Percentiles rank a stretch among this genome's conserved stretches.
Conservation (phyloP, 1,284 basidiomycete species). For the Waitea zeae region DNA sequence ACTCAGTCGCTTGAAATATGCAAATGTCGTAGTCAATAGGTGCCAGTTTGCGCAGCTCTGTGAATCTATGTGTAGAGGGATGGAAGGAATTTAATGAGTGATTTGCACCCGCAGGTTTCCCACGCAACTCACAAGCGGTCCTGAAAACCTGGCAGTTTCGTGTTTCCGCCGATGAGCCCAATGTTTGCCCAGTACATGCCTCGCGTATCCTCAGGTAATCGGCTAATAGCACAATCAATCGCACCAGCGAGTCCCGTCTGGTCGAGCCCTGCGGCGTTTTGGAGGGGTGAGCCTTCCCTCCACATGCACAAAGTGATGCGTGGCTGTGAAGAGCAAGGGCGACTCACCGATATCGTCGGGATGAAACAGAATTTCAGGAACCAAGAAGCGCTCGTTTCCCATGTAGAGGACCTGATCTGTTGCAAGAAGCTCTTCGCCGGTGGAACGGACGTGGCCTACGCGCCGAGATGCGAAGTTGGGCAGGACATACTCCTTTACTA, state of each 20-base stretch:
- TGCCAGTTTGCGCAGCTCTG: constrained; percentile 64
- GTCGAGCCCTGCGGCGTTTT: constrained; percentile 55
- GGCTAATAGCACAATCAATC: constrained; percentile 57
- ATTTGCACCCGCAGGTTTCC: not conserved
- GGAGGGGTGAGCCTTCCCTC: no score
- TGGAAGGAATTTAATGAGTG: not conserved
- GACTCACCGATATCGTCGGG: constrained; percentile 74
- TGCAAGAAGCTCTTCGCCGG: constrained; percentile 41
- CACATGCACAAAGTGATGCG: constrained; percentile 3
- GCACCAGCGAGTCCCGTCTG: constrained; percentile 68
- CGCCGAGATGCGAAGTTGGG: constrained; percentile 60
- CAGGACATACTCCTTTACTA: constrained; percentile 78
- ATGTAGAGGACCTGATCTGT: constrained; percentile 74
- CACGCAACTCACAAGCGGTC: constrained; percentile 44
- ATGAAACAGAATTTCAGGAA: constrained; percentile 79
- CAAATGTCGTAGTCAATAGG: constrained; percentile 33
- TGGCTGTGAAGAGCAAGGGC: no score
- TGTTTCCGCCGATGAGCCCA: constrained; percentile 73
- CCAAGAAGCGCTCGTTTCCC: constrained; percentile 79
- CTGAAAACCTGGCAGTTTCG: constrained; percentile 58
- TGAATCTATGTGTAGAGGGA: constrained; percentile 21
- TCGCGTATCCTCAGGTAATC: constrained; percentile 60
- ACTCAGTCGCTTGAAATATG: no score
- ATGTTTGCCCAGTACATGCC: constrained; percentile 94
- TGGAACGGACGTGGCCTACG: constrained; percentile 50